Conservation (phyloP, 305 asterid genomes). For the Fraxinus angustifolia region DNA sequence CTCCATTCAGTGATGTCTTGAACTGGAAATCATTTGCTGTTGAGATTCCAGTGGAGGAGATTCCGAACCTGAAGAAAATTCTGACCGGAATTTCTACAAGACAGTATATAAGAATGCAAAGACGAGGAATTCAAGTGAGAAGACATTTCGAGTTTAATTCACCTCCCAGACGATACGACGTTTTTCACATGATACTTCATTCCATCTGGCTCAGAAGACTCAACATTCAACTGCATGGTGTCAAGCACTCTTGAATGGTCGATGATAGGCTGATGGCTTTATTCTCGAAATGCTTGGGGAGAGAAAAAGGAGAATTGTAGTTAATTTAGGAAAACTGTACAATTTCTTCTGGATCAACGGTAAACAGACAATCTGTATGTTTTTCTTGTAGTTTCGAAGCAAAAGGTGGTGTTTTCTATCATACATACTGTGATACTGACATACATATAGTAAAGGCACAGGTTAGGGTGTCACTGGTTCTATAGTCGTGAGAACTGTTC, state of each 20-base stretch:
- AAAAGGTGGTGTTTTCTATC: background rate
- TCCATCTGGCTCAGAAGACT: constrained; percentile 55
- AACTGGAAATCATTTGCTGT: constrained; percentile 47
- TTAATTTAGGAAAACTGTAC: background rate
- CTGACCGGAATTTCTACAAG: constrained; percentile 30
- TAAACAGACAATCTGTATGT: background rate
- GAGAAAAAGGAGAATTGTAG: background rate
- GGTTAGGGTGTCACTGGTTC: background rate
- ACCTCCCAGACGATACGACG: constrained; percentile 43
- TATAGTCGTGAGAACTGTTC: background rate
- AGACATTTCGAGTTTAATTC: constrained; percentile 43
- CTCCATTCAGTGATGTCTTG: constrained; percentile 43
- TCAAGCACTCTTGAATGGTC: background rate
- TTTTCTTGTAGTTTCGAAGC: background rate
- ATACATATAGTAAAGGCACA: background rate
- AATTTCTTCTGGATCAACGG: background rate
- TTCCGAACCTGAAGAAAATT: constrained; percentile 40
- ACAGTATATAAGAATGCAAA: constrained; percentile 44
- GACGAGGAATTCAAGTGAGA: constrained; percentile 39
- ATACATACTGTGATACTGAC: no score
- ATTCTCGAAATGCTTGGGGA: background rate
- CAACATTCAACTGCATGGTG: constrained; percentile 23
- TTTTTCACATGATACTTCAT: constrained; percentile 51
- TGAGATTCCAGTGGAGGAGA: constrained; percentile 33
- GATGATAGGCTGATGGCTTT: background rate